Evolutionary conservation across 768 basidiomycete species (phyloP), one percentile per base, ranked within the genome.

Genomic region (Dentipellis sp.): DNA sequence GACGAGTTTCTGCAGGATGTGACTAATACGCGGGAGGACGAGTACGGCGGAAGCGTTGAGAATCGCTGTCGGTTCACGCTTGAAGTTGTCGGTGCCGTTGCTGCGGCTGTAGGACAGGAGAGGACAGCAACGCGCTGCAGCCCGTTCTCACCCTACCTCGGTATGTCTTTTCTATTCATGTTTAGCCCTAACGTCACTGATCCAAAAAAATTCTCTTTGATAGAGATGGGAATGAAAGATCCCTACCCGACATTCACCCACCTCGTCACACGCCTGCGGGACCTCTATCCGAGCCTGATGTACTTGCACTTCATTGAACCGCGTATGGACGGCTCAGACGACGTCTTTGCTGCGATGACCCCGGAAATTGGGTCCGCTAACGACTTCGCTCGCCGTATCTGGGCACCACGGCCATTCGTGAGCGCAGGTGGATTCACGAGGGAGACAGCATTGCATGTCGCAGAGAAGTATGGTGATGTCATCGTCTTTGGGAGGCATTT

Each of bases 1-100:
- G 72, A 78, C 61, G 74, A 77, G 63, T 76, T 77, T 66, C 51
- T 72, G 17, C 72, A 75, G 61, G 60, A 67, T 52, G 62, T 63
- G 12, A 61, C 66, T 23, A 74, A 75, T 65, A 64, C 68, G 48
- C 69, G 73, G 38, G 71, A 67, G 23, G 74, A 75, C 68, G 63
- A 68, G 55, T 79, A 74, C 63, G 77, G 78, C 12, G 77, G 77
- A 1, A 67, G 65, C 35, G 59, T 75, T 47, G 75, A 76, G 63
- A 76, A 76, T 65, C 69, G 77, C 21, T 59, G 64, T 1, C 65
- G 74, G 4, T 74, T 78, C 66, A 52, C 64, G 2, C 61, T 72
- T 21, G 70, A 74, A 61, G 69, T 74, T 53, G 59, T 71, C 45
- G 66, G 72, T 35, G 72, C 71, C 14, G 65, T 73, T 48, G 50